Percentiles rank a stretch among this genome's conserved stretches.
Evolutionary conservation across 495 filamentous ascomycete genomes (phyloP).

Genomic region (Tuber microsphaerosporum): DNA sequence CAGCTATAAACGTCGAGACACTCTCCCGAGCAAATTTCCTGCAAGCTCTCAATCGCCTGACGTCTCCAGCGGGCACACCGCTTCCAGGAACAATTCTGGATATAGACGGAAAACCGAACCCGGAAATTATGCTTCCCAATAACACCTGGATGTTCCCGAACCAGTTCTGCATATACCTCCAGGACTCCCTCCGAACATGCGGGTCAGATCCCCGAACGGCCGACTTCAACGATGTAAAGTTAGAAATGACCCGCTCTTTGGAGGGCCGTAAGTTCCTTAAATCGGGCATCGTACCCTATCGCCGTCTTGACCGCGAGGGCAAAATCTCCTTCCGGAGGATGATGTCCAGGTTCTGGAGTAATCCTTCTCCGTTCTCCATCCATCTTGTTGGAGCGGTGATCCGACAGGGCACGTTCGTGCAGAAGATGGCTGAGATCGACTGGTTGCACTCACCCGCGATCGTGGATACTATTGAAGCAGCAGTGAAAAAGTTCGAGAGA

Average conservation of each 20-base stretch:
- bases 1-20: not conserved
- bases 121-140: not conserved
- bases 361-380: slow-evolving; percentile 60
- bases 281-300: not conserved
- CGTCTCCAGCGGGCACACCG: not conserved
- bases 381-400: slow-evolving; percentile 72
- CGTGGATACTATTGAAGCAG: slow-evolving; percentile 18
- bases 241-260: not conserved
- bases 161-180: slow-evolving; percentile 2
- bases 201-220: not conserved
- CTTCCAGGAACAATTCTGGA: not conserved
- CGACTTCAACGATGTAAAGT: not conserved
- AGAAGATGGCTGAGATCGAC: slow-evolving; percentile 58
- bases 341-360: slow-evolving; percentile 40
- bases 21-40: not conserved
- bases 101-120: slow-evolving; percentile 15
- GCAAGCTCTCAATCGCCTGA: not conserved
- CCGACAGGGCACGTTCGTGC: slow-evolving; percentile 67
- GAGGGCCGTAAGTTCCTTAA: not conserved
- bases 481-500: slow-evolving; percentile 54
- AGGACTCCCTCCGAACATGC: not conserved
- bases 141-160: slow-evolving; percentile 1
- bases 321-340: slow-evolving; percentile 1
- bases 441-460: slow-evolving; percentile 38
- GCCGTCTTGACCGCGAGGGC: not conserved